Conservation (phyloP, 768 basidiomycete species). For the Boletus sensibilis region DNA sequence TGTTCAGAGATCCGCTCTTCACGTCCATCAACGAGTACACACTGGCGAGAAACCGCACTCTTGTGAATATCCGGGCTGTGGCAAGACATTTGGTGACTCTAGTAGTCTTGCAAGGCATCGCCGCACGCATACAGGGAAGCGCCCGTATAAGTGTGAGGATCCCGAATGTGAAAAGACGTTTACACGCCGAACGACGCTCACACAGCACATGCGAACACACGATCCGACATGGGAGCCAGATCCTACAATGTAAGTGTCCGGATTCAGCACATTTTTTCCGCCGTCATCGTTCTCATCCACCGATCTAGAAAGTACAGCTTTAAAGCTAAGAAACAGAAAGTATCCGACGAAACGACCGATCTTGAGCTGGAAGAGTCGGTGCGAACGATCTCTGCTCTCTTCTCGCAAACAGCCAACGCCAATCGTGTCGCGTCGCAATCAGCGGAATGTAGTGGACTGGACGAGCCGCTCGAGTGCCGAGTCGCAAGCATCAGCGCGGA, state of each 20-base stretch:
- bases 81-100: constrained; percentile 87
- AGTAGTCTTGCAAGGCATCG: constrained; percentile 90
- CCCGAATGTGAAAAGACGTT: constrained; percentile 84
- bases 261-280: constrained; percentile 3
- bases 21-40: constrained; percentile 86
- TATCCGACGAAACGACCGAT: constrained; percentile 52
- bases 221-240: constrained; percentile 85
- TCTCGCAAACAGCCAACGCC: constrained; percentile 48
- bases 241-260: constrained; percentile 65
- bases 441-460: constrained; percentile 31
- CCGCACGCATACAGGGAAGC: constrained; percentile 83
- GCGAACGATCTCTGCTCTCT: constrained; percentile 69
- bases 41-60: constrained; percentile 92
- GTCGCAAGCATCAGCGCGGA: constrained; percentile 80
- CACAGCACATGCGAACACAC: constrained; percentile 85
- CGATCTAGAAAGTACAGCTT: constrained; percentile 68
- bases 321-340: constrained; percentile 65
- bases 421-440: constrained; percentile 32
- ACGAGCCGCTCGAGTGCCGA: constrained; percentile 54
- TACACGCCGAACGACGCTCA: constrained; percentile 80
- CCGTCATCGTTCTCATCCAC: constrained; percentile 15
- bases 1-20: constrained; percentile 78
- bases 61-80: constrained; percentile 87
- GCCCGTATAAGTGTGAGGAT: constrained; percentile 84
- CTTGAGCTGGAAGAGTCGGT: constrained; percentile 69